These are phyloP conservation scores for Epichloe glyceriae DNA, from an alignment of 2,329 filamentous ascomycete genomes.

Conservation along the genomic window DNA sequence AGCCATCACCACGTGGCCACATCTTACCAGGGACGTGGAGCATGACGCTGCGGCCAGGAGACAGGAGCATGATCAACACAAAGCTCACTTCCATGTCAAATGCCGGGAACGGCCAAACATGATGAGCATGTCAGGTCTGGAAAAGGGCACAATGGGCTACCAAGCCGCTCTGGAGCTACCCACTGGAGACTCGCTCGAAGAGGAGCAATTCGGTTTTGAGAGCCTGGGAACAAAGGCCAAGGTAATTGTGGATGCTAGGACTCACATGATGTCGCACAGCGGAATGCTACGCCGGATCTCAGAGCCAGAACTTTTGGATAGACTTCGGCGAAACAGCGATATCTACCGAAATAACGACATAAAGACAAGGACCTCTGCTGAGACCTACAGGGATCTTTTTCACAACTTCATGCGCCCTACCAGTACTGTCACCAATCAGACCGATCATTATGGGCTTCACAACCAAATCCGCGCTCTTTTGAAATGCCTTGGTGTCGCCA, in stretches of 20 bases:
- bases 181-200: conserved; percentile 50
- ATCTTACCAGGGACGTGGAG: conserved; percentile 39
- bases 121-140: conserved; percentile 58
- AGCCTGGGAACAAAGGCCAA: conserved; percentile 40
- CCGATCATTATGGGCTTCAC: conserved; percentile 48
- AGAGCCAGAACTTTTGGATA: conserved; percentile 44
- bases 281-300: conserved; percentile 43
- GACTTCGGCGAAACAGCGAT: conserved; percentile 42
- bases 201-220: conserved; percentile 48
- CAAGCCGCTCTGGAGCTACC: conserved; percentile 53
- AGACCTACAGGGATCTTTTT: conserved; percentile 52
- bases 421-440: conserved; percentile 40
- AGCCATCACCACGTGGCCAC: conserved; percentile 48
- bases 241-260: conserved; percentile 43
- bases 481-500: conserved; percentile 48
- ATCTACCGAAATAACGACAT: conserved; percentile 41
- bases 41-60: conserved; percentile 31
- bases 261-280: conserved; percentile 39
- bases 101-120: conserved; percentile 55
- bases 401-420: conserved; percentile 45
- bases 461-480: conserved; percentile 59
- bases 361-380: conserved; percentile 36
- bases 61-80: conserved; percentile 30
- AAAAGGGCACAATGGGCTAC: conserved; percentile 59
- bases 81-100: conserved; percentile 44